Conservation (phyloP, 2,329 filamentous ascomycete species). For the Claviceps digitariae region DNA sequence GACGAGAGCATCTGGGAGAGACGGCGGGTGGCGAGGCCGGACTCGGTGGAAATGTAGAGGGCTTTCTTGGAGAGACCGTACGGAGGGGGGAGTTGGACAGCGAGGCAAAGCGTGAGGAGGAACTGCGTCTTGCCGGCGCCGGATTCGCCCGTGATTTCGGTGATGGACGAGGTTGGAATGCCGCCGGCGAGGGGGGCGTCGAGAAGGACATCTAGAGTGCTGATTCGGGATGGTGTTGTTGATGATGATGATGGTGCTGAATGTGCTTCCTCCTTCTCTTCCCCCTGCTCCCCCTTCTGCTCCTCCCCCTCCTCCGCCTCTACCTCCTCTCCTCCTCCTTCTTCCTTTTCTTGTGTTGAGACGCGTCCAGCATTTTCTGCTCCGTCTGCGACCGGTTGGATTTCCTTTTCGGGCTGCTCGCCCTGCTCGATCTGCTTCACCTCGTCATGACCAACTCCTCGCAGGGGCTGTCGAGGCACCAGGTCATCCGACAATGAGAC, state of each 20-base stretch:
- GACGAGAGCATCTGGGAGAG: conserved; percentile 63
- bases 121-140: conserved; percentile 94
- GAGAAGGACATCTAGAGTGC: conserved; percentile 62
- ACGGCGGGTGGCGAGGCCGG: conserved; percentile 66
- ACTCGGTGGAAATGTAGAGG: conserved; percentile 90
- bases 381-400: background rate
- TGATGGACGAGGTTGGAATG: conserved; percentile 66
- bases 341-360: background rate
- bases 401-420: background rate
- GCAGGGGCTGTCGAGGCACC: conserved; percentile 15
- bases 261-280: background rate
- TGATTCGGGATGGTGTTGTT: conserved; percentile 35
- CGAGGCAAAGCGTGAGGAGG: conserved; percentile 69
- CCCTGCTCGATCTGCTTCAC: background rate
- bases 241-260: background rate
- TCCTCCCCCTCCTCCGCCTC: background rate
- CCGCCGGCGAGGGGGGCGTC: conserved; percentile 64
- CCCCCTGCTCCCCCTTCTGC: background rate
- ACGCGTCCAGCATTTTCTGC: background rate
- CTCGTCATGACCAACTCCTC: background rate
- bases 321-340: background rate
- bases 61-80: conserved; percentile 58
- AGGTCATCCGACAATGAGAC: conserved; percentile 53
- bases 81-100: conserved; percentile 67
- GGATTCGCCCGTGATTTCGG: conserved; percentile 85